A percentile compares a stretch with the other conserved stretches of the same genome.
Evolutionary conservation across 495 filamentous ascomycete species (phyloP).

Genomic region (Penicillium dipodomyicola): DNA sequence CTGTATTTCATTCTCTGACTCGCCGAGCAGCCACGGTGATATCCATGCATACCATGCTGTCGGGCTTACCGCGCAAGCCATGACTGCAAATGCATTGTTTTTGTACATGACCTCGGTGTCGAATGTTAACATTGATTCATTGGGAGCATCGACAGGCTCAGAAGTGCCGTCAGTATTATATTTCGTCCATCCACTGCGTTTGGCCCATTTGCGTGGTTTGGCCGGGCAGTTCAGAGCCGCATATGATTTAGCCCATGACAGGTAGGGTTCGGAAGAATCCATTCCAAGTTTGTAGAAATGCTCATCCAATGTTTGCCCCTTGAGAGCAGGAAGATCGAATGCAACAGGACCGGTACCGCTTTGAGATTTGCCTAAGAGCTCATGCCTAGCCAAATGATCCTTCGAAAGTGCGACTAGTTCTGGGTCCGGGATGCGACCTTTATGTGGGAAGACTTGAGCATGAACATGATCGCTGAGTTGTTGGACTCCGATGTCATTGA

Average conservation of each 20-base stretch:
- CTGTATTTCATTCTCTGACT: constrained; percentile 72
- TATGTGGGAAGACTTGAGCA: constrained; percentile 73
- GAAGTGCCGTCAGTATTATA: constrained; percentile 71
- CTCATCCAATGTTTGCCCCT: constrained; percentile 82
- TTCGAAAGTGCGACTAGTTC: constrained; percentile 75
- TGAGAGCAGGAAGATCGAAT: constrained; percentile 79
- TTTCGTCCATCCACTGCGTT: constrained; percentile 87
- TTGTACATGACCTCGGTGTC: constrained; percentile 98
- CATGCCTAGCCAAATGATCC: constrained; percentile 81
- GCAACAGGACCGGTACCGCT: constrained; percentile 71
- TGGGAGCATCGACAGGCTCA: constrained; percentile 70
- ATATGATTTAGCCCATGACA: constrained; percentile 71
- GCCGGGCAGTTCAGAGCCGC: constrained; percentile 61
- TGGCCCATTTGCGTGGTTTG: constrained; percentile 79
- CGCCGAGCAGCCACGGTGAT: constrained; percentile 89
- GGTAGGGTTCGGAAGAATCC: constrained; percentile 86
- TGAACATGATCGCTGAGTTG: constrained; percentile 81
- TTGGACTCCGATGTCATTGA: constrained; percentile 92
- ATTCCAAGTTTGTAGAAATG: constrained; percentile 91
- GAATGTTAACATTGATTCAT: constrained; percentile 82
- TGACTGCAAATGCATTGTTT: constrained; percentile 83
- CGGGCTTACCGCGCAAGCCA: constrained; percentile 89
- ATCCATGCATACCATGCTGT: constrained; percentile 96
- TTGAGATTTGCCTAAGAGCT: constrained; percentile 85
- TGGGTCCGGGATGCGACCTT: constrained; percentile 54